phyloP scores from a whole-genome alignment of 23 red algal genomes.

The Agarophyton chilense region DNA sequence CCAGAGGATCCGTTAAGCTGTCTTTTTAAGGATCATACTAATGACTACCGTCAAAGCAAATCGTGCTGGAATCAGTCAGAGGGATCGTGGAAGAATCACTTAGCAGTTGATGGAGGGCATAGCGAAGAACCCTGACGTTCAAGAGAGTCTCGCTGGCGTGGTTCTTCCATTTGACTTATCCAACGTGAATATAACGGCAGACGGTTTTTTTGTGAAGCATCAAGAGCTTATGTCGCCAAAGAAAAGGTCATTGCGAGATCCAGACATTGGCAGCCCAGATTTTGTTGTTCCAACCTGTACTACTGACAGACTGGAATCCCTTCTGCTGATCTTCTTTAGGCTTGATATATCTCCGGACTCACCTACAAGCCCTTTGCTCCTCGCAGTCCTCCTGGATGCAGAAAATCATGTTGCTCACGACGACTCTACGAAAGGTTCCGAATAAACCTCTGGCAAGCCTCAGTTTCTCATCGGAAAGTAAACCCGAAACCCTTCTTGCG shows the following conservation, averaged over 20 bases:
- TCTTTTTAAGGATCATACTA: slow-evolving; percentile 10
- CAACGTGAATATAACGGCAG: slow-evolving; percentile 25
- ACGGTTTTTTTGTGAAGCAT: slow-evolving; percentile 44
- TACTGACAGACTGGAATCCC: slow-evolving; percentile 35
- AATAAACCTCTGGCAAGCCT: slow-evolving; percentile 57
- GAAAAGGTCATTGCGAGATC: background rate
- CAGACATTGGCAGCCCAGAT: slow-evolving; percentile 65
- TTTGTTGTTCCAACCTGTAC: slow-evolving; percentile 63
- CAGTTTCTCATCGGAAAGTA: slow-evolving; percentile 66
- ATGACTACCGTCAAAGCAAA: slow-evolving; percentile 22
- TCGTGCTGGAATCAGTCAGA: slow-evolving; percentile 16
- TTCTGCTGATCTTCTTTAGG: slow-evolving; percentile 32
- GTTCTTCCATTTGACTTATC: slow-evolving; percentile 28
- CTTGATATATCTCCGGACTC: background rate
- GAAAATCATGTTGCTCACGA: slow-evolving; percentile 74
- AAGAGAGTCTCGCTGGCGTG: slow-evolving; percentile 9
- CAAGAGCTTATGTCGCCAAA: slow-evolving; percentile 8
- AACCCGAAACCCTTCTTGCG: slow-evolving; percentile 42
- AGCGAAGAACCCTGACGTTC: background rate
- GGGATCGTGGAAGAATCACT: slow-evolving; percentile 16
- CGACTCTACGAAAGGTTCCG: slow-evolving; percentile 23
- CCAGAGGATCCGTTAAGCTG: background rate
- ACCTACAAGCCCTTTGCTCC: background rate
- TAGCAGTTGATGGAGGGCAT: slow-evolving; percentile 10
- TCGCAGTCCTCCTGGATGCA: slow-evolving; percentile 69